A percentile compares a stretch with the other conserved stretches of the same genome.
These are phyloP conservation scores for Talaromyces piceae DNA, from an alignment of 2,329 filamentous ascomycete species.

Conservation along the genomic window DNA sequence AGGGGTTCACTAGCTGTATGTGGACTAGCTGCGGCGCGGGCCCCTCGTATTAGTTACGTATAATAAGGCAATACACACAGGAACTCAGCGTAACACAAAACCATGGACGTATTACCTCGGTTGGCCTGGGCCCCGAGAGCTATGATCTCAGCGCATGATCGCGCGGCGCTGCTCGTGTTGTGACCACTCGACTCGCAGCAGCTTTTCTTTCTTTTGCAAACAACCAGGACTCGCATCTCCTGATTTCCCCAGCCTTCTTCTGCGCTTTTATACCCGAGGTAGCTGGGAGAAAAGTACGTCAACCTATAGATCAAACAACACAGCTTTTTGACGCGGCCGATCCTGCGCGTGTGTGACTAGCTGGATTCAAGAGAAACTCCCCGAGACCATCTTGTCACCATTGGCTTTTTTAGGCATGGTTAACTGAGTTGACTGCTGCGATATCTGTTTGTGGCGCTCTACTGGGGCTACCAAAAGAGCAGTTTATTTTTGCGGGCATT, in stretches of 20 bases:
- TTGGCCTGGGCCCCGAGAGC: conserved; percentile 2
- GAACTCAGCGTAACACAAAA: background rate
- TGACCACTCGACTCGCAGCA: background rate
- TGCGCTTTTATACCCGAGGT: background rate
- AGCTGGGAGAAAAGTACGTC: background rate
- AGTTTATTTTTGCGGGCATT: background rate
- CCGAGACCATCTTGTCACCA: background rate
- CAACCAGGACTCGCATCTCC: background rate
- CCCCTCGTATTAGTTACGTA: background rate
- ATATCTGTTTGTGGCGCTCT: background rate
- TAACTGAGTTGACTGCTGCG: background rate
- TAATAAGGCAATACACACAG: background rate
- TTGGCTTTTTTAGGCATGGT: conserved; percentile 3
- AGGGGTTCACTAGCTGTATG: background rate
- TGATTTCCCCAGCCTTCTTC: background rate
- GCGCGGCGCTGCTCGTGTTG: background rate
- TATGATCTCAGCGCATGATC: conserved; percentile 13
- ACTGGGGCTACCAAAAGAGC: background rate
- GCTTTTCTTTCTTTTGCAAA: background rate
- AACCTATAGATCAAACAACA: background rate
- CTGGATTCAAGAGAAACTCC: background rate
- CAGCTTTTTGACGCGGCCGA: background rate
- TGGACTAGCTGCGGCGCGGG: background rate
- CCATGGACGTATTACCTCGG: conserved; percentile 3
- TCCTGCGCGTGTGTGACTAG: background rate